Evolutionary conservation across 1,139 yeast genomes (phyloP).

Genomic region (Candida buenavistaensis): DNA sequence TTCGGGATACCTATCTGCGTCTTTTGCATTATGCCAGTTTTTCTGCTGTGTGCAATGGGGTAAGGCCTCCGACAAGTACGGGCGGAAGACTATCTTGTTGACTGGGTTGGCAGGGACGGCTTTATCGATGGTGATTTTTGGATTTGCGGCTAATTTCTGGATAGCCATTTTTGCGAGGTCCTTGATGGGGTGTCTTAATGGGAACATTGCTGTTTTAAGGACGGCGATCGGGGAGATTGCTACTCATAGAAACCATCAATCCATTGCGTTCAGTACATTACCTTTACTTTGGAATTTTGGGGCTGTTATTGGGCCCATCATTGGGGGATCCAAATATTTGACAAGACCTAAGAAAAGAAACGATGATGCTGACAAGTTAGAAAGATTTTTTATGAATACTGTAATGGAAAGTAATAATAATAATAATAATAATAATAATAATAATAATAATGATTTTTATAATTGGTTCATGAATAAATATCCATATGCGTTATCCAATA

Average conservation of each 20-base stretch:
- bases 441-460: constrained; percentile 1
- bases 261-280: constrained; percentile 35
- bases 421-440: not conserved
- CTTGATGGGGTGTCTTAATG: constrained; percentile 35
- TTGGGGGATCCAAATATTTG: constrained; percentile 48
- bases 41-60: constrained; percentile 41
- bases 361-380: constrained; percentile 3
- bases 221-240: constrained; percentile 42
- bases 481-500: constrained; percentile 62
- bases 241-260: constrained; percentile 37
- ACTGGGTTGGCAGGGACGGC: constrained; percentile 35
- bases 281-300: constrained; percentile 40
- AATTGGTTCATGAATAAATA: constrained; percentile 18
- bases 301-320: constrained; percentile 52
- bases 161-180: constrained; percentile 35
- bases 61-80: constrained; percentile 29
- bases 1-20: constrained; percentile 38
- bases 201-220: constrained; percentile 38
- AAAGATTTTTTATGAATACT: constrained; percentile 7
- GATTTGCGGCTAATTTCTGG: constrained; percentile 34
- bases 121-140: constrained; percentile 28
- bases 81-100: constrained; percentile 33
- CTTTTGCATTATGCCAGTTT: constrained; percentile 39
- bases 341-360: constrained; percentile 27
- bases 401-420: not conserved